Evolutionary conservation across 2,329 filamentous ascomycete species (phyloP).

Genomic region (Colletotrichum limetticola): DNA sequence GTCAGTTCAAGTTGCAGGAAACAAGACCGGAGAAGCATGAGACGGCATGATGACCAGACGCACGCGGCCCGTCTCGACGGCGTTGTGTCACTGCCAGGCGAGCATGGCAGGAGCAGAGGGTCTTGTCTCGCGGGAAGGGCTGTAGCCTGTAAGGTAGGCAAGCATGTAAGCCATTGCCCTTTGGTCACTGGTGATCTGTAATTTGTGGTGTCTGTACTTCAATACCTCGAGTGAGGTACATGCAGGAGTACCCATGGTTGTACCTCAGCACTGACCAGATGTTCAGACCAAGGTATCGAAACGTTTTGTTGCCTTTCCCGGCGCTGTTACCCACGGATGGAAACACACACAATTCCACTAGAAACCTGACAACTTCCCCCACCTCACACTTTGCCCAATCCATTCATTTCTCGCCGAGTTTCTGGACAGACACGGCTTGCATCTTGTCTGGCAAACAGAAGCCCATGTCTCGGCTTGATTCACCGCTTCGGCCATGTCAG

Average conservation of each 20-base stretch:
- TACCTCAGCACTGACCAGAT: background rate
- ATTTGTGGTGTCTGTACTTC: too few species aligned
- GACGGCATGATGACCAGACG: background rate
- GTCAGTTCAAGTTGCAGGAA: too few species aligned
- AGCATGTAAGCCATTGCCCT: background rate
- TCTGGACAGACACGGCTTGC: background rate
- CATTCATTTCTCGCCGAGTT: background rate
- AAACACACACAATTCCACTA: background rate
- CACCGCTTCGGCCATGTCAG: slow-evolving; percentile 31
- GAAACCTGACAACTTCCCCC: background rate
- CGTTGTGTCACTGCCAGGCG: slow-evolving; percentile 4
- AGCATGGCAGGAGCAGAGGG: too few species aligned
- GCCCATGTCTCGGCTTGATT: slow-evolving; percentile 20
- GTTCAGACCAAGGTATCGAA: background rate
- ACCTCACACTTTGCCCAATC: background rate
- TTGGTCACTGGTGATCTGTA: background rate
- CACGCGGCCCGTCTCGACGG: slow-evolving; percentile 25
- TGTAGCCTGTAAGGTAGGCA: background rate
- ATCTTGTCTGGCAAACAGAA: background rate
- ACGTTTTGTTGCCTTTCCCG: background rate
- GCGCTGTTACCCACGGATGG: too few species aligned
- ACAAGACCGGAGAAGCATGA: background rate
- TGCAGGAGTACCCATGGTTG: background rate
- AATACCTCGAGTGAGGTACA: background rate
- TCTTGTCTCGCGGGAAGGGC: background rate